These are phyloP conservation scores for Saturnispora saitoi DNA, from an alignment of 805 yeast genomes.

Conservation along the genomic window DNA sequence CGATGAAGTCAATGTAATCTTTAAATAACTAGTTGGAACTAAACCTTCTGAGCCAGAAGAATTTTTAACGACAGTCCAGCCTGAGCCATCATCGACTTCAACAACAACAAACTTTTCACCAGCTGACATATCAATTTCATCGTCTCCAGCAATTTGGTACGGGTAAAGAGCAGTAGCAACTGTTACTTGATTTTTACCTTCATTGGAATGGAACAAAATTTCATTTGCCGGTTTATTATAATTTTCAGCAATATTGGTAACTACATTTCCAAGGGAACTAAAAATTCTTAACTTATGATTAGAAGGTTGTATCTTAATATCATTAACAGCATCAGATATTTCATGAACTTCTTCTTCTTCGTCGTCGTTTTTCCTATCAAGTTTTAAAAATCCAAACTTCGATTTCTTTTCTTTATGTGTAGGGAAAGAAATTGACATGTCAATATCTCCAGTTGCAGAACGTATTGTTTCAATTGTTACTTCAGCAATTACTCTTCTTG, in stretches of 20 bases:
- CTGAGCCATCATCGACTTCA: slow-evolving; percentile 77
- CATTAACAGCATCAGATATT: slow-evolving; percentile 24
- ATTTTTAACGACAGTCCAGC: slow-evolving; percentile 75
- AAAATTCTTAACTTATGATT: slow-evolving; percentile 22
- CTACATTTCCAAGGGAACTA: slow-evolving; percentile 18
- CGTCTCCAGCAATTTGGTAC: slow-evolving; percentile 62
- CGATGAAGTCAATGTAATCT: slow-evolving; percentile 27
- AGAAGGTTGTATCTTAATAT: slow-evolving; percentile 16
- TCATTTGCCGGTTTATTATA: slow-evolving; percentile 11
- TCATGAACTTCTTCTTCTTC: slow-evolving; percentile 23
- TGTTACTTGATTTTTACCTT: neutral
- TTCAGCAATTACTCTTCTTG: slow-evolving; percentile 62
- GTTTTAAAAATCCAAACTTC: slow-evolving; percentile 34
- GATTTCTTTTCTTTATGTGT: slow-evolving; percentile 49
- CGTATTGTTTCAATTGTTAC: slow-evolving; percentile 89
- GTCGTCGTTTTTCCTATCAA: slow-evolving; percentile 12
- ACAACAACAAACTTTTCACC: slow-evolving; percentile 56
- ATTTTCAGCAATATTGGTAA: slow-evolving; percentile 10
- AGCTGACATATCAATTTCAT: slow-evolving; percentile 54
- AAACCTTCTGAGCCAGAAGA: slow-evolving; percentile 49
- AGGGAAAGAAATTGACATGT: slow-evolving; percentile 49
- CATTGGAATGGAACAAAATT: neutral
- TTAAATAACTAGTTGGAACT: slow-evolving; percentile 78
- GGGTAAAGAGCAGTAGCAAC: slow-evolving; percentile 47
- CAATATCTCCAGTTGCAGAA: slow-evolving; percentile 70